Conservation (phyloP, 176 grass and related monocot species). For the Saccharum spontaneum region DNA sequence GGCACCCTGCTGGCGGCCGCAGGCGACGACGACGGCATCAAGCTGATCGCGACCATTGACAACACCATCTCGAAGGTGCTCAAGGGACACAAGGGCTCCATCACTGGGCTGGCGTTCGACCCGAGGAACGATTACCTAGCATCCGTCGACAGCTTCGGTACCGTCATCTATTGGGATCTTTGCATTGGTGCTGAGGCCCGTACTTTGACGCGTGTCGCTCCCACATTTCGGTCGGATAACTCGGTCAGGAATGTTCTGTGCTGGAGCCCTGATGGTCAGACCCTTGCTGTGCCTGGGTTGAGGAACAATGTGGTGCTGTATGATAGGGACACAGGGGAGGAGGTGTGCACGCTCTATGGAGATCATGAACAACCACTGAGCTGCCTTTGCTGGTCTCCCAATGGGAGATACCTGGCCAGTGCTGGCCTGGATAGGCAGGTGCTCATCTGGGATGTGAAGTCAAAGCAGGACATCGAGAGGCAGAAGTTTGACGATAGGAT, state of each 20-base stretch:
- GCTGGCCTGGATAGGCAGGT: constrained; percentile 83
- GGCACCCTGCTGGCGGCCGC: constrained; percentile 80
- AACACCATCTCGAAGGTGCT: constrained; percentile 91
- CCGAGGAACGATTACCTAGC: constrained; percentile 85
- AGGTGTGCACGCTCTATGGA: constrained; percentile 71
- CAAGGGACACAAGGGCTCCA: constrained; percentile 85
- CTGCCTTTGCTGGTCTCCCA: constrained; percentile 86
- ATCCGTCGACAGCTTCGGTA: constrained; percentile 77
- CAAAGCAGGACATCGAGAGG: constrained; percentile 90
- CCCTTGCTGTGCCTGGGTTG: constrained; percentile 78
- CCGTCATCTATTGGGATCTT: constrained; percentile 83
- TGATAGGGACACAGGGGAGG: constrained; percentile 87
- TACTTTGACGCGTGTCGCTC: constrained; percentile 54
- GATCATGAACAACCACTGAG: constrained; percentile 85
- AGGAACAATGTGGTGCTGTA: constrained; percentile 95
- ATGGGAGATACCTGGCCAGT: constrained; percentile 82
- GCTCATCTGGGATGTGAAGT: constrained; percentile 93
- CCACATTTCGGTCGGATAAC: constrained; percentile 62
- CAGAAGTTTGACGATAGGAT: constrained; percentile 84
- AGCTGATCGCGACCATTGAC: constrained; percentile 84
- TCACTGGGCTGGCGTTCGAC: constrained; percentile 74
- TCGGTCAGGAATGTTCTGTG: constrained; percentile 54
- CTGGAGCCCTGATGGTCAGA: constrained; percentile 86
- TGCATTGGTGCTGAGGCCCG: constrained; percentile 55
- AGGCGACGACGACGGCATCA: constrained; percentile 94